Conservation (phyloP, 2,329 filamentous ascomycete species). For the Paracoccidioides lutzii region DNA sequence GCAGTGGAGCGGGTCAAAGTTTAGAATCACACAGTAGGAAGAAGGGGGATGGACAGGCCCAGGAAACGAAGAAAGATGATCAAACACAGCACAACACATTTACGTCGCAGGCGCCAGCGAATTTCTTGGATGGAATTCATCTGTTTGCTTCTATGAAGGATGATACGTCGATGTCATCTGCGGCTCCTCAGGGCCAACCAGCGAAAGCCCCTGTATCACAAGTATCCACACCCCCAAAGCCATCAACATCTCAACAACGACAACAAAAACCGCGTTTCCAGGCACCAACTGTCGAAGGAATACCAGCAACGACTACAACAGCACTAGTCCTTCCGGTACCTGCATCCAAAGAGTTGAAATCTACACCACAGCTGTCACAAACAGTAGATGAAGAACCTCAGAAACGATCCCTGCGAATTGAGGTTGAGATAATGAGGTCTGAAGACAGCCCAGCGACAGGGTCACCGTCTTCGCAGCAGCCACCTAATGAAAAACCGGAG, state of each 20-base stretch:
- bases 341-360: not conserved
- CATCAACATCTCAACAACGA: not conserved
- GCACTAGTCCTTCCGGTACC: slow-evolving; percentile 2
- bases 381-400: not conserved
- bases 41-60: not conserved
- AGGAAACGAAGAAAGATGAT: not conserved
- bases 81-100: not conserved
- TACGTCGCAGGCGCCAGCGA: slow-evolving; percentile 2
- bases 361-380: not conserved
- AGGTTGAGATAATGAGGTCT: not conserved
- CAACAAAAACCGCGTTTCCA: not conserved
- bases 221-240: not conserved
- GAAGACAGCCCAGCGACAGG: not conserved
- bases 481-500: slow-evolving; percentile 2
- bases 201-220: not conserved
- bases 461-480: not conserved
- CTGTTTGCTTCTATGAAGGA: slow-evolving; percentile 15
- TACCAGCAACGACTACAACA: slow-evolving; percentile 2
- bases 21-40: not conserved
- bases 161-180: not conserved
- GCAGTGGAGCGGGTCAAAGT: not conserved
- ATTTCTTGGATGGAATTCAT: slow-evolving; percentile 16
- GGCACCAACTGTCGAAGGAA: not conserved
- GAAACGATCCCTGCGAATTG: not conserved
- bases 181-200: not conserved